Conservation (phyloP, 805 yeast genomes). For the Yamadazyma phyllophila region DNA sequence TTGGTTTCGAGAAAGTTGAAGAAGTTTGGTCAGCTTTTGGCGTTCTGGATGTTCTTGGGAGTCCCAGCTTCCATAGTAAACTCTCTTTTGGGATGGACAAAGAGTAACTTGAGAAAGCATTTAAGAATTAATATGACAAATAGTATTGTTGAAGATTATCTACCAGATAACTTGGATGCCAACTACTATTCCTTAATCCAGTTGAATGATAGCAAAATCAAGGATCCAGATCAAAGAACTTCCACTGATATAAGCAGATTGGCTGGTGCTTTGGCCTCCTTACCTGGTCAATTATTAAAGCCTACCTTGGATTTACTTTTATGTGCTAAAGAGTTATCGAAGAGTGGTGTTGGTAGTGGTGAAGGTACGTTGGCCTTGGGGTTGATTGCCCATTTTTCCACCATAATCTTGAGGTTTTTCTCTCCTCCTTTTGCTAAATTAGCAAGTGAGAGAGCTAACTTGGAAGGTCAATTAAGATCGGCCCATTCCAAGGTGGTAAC, state of each 20-base stretch:
- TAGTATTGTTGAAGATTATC: slow-evolving; percentile 63
- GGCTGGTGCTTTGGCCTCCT: slow-evolving; percentile 63
- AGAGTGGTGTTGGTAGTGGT: slow-evolving; percentile 63
- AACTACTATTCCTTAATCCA: slow-evolving; percentile 73
- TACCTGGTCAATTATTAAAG: slow-evolving; percentile 81
- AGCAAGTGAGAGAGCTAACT: slow-evolving; percentile 68
- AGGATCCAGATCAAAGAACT: slow-evolving; percentile 80
- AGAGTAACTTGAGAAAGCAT: slow-evolving; percentile 52
- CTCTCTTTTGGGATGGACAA: slow-evolving; percentile 62
- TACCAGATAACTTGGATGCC: slow-evolving; percentile 67
- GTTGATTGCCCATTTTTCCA: slow-evolving; percentile 75
- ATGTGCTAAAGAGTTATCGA: slow-evolving; percentile 75
- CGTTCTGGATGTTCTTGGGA: slow-evolving; percentile 81
- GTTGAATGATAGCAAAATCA: slow-evolving; percentile 47
- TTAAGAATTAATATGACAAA: slow-evolving; percentile 66
- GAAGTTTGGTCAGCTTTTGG: slow-evolving; percentile 59
- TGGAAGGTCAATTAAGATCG: slow-evolving; percentile 82
- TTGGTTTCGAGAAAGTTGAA: slow-evolving; percentile 69
- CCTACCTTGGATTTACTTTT: slow-evolving; percentile 77
- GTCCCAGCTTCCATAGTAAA: slow-evolving; percentile 82
- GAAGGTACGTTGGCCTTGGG: slow-evolving; percentile 81
- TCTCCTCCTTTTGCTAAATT: slow-evolving; percentile 89
- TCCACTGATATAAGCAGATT: slow-evolving; percentile 78
- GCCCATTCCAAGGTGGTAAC: slow-evolving; percentile 78
- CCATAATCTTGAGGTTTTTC: slow-evolving; percentile 65